Percentiles rank a stretch among this genome's conserved stretches.
These are phyloP conservation scores for Tympanopsis confertula DNA, from an alignment of 2,329 filamentous ascomycete genomes.

Conservation along the genomic window DNA sequence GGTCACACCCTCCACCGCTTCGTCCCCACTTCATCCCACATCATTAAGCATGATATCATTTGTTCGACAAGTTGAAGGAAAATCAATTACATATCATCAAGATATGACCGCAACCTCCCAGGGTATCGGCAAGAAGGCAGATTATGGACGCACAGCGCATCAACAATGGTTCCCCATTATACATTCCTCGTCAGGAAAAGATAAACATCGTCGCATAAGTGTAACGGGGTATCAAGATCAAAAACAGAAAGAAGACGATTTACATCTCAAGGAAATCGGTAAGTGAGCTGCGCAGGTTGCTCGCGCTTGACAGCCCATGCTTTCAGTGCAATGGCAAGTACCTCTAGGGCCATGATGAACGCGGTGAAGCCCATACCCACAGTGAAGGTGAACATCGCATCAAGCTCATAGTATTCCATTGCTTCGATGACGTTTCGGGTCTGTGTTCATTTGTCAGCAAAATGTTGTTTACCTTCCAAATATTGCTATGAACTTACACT, in stretches of 20 bases:
- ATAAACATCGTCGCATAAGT: no score
- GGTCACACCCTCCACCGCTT: neutral
- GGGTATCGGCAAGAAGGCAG: neutral
- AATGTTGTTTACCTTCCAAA: constrained; percentile 8
- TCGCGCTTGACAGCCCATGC: constrained; percentile 61
- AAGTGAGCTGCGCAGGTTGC: neutral
- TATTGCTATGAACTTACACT: constrained; percentile 46
- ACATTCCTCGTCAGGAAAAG: no score
- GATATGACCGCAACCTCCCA: no score
- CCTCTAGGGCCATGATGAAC: constrained; percentile 74
- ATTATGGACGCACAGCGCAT: no score
- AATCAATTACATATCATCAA: neutral
- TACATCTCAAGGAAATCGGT: no score
- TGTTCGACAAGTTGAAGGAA: neutral
- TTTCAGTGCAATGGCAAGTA: constrained; percentile 70
- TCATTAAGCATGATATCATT: neutral
- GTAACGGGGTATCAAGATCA: no score
- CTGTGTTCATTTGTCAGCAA: constrained; percentile 23
- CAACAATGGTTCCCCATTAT: no score
- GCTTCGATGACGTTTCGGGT: constrained; percentile 64
- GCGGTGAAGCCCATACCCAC: constrained; percentile 74
- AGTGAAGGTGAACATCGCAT: constrained; percentile 90
- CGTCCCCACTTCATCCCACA: neutral
- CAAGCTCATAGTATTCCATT: constrained; percentile 67
- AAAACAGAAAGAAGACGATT: no score